These are phyloP conservation scores for Xylaria longipes DNA, from an alignment of 495 filamentous ascomycete genomes.

Conservation along the genomic window DNA sequence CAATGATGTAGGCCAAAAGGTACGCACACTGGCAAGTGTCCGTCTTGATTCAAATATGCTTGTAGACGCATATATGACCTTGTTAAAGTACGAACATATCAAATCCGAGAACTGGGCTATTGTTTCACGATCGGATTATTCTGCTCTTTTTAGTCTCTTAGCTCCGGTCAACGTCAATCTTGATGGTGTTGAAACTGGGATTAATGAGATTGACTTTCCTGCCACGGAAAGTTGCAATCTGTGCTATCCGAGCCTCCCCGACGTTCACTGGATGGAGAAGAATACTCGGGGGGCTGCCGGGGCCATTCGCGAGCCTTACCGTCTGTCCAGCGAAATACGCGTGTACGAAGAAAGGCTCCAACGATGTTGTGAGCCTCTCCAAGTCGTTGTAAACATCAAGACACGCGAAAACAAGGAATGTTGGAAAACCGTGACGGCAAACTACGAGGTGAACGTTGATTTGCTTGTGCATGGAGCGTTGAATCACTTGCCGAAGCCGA, in stretches of 20 bases:
- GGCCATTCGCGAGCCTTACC: slow-evolving; percentile 14
- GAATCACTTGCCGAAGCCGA: slow-evolving; percentile 8
- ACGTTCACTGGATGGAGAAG: slow-evolving; percentile 26
- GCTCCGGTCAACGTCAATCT: slow-evolving; percentile 27
- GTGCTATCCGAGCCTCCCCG: slow-evolving; percentile 5
- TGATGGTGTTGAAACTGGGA: not conserved
- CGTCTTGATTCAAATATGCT: slow-evolving; percentile 19
- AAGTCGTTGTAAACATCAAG: slow-evolving; percentile 16
- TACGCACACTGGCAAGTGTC: slow-evolving; percentile 20
- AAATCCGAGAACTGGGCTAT: slow-evolving; percentile 6
- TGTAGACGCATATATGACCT: slow-evolving; percentile 11
- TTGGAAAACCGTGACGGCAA: slow-evolving; percentile 20
- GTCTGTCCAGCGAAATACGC: slow-evolving; percentile 22
- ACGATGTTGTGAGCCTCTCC: slow-evolving; percentile 3
- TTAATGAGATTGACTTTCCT: not conserved
- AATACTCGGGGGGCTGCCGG: not conserved
- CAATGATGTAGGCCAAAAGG: not conserved
- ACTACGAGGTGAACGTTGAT: slow-evolving; percentile 21
- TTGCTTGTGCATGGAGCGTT: slow-evolving; percentile 17
- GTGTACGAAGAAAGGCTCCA: slow-evolving; percentile 19
- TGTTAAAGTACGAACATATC: slow-evolving; percentile 16
- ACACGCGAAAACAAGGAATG: not conserved
- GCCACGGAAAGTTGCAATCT: not conserved
- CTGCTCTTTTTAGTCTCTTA: slow-evolving; percentile 26
- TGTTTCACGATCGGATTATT: slow-evolving; percentile 18